Conservation (phyloP, 345 rosid species). For the Rhizophora mangle region DNA sequence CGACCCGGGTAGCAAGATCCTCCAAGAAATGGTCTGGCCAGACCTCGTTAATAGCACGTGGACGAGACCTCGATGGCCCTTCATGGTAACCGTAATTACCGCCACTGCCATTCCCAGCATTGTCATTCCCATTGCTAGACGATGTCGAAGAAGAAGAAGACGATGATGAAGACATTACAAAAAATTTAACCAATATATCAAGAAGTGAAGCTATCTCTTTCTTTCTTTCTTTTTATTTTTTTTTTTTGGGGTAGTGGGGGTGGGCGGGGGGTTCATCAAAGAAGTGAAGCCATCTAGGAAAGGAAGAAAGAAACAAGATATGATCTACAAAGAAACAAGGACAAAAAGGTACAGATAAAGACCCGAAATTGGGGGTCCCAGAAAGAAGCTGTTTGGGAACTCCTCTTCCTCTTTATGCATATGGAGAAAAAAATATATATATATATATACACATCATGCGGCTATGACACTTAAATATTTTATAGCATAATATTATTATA, state of each 20-base stretch:
- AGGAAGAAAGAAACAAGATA: conserved; percentile 15
- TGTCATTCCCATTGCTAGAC: conserved; percentile 29
- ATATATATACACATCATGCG: too few relatives aligned
- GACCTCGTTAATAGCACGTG: conserved; percentile 50
- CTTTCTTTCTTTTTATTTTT: too few relatives aligned
- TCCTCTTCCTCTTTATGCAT: conserved; percentile 2
- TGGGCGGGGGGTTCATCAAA: background rate
- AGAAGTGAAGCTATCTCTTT: background rate
- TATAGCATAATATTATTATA: too few relatives aligned
- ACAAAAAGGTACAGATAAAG: conserved; percentile 69
- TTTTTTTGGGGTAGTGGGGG: background rate
- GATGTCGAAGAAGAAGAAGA: conserved; percentile 29
- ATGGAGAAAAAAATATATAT: background rate
- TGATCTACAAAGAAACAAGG: conserved; percentile 44
- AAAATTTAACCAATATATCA: background rate
- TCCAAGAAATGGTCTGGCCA: conserved; percentile 97
- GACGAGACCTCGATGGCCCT: conserved; percentile 58
- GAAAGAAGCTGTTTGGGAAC: conserved; percentile 17
- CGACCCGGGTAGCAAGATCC: conserved; percentile 73
- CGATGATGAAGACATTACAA: conserved; percentile 27
- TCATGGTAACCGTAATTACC: conserved; percentile 42
- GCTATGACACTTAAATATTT: too few relatives aligned
- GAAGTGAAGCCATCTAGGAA: conserved; percentile 10
- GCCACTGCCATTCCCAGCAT: conserved; percentile 15
- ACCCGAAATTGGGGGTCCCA: conserved; percentile 66